Evolutionary conservation across 108 stramenopile species (phyloP).

Genomic region (Cylindrotheca closterium): DNA sequence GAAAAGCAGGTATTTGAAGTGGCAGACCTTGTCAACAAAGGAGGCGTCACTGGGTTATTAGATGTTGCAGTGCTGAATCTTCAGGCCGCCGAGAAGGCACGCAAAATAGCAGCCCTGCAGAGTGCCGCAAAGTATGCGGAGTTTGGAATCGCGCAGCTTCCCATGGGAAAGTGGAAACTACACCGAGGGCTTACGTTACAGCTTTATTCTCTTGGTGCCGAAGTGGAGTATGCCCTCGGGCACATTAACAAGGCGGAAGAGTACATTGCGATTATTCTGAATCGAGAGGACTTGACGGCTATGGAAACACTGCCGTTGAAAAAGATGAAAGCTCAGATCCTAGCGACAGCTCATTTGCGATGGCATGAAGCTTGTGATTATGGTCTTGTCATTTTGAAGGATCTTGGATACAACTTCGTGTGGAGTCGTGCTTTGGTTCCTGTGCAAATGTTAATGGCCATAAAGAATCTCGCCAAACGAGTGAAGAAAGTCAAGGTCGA

Average conservation of each 20-base stretch:
- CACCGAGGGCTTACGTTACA: too few relatives aligned
- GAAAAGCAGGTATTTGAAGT: not conserved
- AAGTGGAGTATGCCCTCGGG: slow-evolving; percentile 7
- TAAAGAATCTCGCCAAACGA: too few relatives aligned
- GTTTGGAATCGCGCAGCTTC: slow-evolving; percentile 14
- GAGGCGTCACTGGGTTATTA: not conserved
- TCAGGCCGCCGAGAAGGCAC: slow-evolving; percentile 19
- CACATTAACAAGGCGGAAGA: slow-evolving; percentile 13
- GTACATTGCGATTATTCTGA: slow-evolving; percentile 3
- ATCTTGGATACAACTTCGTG: too few relatives aligned
- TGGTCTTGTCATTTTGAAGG: too few relatives aligned
- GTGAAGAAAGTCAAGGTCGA: too few relatives aligned
- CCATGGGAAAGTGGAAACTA: slow-evolving; percentile 9
- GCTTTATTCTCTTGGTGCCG: too few relatives aligned
- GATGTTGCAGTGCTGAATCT: slow-evolving; percentile 20
- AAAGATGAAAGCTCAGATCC: too few relatives aligned
- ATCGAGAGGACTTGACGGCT: slow-evolving; percentile 1
- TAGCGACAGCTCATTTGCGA: too few relatives aligned
- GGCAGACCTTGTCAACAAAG: not conserved
- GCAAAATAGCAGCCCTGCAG: slow-evolving; percentile 20
- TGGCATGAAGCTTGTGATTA: too few relatives aligned
- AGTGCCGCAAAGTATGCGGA: slow-evolving; percentile 23
- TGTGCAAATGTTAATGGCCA: too few relatives aligned
- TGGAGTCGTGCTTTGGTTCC: too few relatives aligned
- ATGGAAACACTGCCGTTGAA: too few relatives aligned